Percentiles rank a stretch among this genome's conserved stretches.
phyloP scores from a whole-genome alignment of 2,329 filamentous ascomycete species.

The Hypoxylon sp. region DNA sequence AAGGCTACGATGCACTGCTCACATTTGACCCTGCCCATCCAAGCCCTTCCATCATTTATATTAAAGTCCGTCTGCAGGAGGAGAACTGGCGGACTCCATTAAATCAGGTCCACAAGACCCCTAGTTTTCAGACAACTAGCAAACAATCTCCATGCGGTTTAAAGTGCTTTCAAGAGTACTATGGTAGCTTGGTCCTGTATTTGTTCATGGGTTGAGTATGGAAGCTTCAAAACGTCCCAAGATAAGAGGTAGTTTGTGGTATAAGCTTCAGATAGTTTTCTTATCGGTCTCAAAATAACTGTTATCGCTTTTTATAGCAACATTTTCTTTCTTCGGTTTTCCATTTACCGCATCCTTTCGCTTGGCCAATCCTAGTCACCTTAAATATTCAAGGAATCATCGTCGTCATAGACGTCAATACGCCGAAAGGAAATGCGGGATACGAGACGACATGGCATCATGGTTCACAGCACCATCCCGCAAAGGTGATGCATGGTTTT shows the following conservation, averaged over 20 bases:
- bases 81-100: conserved; percentile 12
- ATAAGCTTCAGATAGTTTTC: conserved; percentile 16
- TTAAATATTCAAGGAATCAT: not conserved
- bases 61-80: conserved; percentile 24
- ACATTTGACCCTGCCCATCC: conserved; percentile 14
- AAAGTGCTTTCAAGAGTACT: not conserved
- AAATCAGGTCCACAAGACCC: conserved; percentile 9
- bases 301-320: conserved; percentile 10
- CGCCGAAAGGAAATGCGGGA: conserved; percentile 25
- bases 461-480: conserved; percentile 43
- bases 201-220: not conserved
- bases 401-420: not conserved
- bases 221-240: conserved; percentile 1
- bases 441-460: conserved; percentile 27
- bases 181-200: not conserved
- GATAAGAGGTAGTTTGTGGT: not conserved
- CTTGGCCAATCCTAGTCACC: not conserved
- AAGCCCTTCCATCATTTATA: conserved; percentile 14
- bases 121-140: not conserved
- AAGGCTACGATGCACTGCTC: conserved; percentile 9
- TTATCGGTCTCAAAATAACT: conserved; percentile 28
- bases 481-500: conserved; percentile 63
- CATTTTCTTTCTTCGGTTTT: conserved; percentile 11
- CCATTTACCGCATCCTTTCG: not conserved
- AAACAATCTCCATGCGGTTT: not conserved